phyloP scores from a whole-genome alignment of 2,329 filamentous ascomycete species.

The Lachnum nothofagi region DNA sequence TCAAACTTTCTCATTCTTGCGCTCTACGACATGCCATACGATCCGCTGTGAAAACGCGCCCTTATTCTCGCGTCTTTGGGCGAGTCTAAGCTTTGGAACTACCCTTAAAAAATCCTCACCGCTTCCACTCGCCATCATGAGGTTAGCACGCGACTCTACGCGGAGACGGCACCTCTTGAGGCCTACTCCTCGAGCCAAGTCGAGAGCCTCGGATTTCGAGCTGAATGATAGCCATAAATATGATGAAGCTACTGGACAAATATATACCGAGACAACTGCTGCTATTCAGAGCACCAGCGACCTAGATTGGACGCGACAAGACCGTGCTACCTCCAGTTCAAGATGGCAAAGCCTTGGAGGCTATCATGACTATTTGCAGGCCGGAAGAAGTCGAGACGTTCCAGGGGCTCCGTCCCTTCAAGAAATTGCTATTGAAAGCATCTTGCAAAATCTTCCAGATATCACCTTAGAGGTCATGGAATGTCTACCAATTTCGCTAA shows the following conservation, averaged over 20 bases:
- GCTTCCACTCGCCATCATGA: background rate
- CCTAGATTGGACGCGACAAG: slow-evolving; percentile 21
- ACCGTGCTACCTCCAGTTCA: slow-evolving; percentile 6
- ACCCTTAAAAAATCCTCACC: no score
- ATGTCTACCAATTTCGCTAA: slow-evolving; percentile 17
- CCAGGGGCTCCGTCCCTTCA: slow-evolving; percentile 24
- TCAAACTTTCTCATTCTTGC: slow-evolving; percentile 2
- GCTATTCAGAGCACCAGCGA: slow-evolving; percentile 15
- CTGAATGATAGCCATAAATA: slow-evolving; percentile 16
- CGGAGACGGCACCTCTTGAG: slow-evolving; percentile 5
- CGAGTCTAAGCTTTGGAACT: no score
- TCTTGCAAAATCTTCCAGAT: slow-evolving; percentile 21
- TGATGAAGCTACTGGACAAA: slow-evolving; percentile 27
- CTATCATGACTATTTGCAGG: slow-evolving; percentile 9
- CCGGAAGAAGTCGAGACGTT: slow-evolving; percentile 1
- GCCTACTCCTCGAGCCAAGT: background rate
- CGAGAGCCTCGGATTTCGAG: background rate
- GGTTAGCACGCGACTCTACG: slow-evolving; percentile 1
- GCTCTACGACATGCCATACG: no score
- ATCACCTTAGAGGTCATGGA: slow-evolving; percentile 20
- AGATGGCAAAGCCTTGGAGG: slow-evolving; percentile 4
- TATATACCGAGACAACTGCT: slow-evolving; percentile 25
- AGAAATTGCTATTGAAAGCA: slow-evolving; percentile 20
- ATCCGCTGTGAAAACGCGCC: no score
- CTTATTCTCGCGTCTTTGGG: no score